Evolutionary conservation across 345 rosid genomes (phyloP), one percentile per base, ranked within the genome.

Genomic region (Salix caprea): DNA sequence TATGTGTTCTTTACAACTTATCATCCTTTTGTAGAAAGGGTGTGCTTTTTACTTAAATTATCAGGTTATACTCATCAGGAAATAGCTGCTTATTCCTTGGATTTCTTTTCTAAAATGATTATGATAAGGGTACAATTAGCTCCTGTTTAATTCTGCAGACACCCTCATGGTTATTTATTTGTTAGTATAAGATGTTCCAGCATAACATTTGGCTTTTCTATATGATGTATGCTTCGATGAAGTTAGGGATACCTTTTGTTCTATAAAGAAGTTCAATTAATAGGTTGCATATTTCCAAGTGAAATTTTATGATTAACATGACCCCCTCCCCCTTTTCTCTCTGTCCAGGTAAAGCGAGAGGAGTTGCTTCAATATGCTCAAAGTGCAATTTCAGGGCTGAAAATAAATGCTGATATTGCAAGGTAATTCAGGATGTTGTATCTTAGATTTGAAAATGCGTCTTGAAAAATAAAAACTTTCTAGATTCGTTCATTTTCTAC

Each of bases 291-390:
- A 58, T 58, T 23, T 58, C 64, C 28, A 58, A 6, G 64, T 19
- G 24, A 58, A 60, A 14, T 4, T 67, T 54, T 60, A 32, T 23
- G 16, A 30, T 40, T 60, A 21, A 71, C 70, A 8, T 61, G 7
- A 69, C 28, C 42, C 19, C 21, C 15, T 26, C 44, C 16, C 70
- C 72, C 19, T 12, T 54, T 67, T 16, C 69, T 70, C 61, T 80
- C 54, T 71, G 64, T 71, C 73, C 76, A 93, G 97, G 83, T 89
- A 65, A 93, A 93, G 85, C 89, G 96, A 48, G 96, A 91, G 86
- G 99, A 95, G 71, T 80, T 95, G 62, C 97, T 95, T 76, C 90
- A 88, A 74, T 90, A 89, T 86, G 97, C 97, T 36, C 94, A 91
- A 85, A 81, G 79, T 83, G 97, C 99, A 73, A 93, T 95, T 77